phyloP scores from a whole-genome alignment of 371 early-diverging fungal species.

The Thermomucor indicae-seudaticae region DNA sequence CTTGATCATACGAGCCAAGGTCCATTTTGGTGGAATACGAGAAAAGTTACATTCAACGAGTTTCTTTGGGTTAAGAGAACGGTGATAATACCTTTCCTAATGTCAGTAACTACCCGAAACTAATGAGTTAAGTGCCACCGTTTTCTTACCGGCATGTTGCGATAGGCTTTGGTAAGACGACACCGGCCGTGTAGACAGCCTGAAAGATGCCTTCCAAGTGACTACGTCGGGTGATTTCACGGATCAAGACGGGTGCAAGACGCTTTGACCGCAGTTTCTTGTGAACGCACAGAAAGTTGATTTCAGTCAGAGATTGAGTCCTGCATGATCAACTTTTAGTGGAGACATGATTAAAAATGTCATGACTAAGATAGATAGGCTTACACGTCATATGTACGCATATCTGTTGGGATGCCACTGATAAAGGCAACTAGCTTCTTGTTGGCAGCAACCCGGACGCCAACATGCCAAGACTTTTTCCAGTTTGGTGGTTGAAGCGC shows the following conservation, averaged over 20 bases:
- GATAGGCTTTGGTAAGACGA: conserved; percentile 88
- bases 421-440: conserved; percentile 94
- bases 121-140: not conserved
- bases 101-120: not conserved
- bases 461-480: conserved; percentile 84
- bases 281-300: conserved; percentile 98
- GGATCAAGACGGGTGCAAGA: conserved; percentile 97
- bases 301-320: conserved; percentile 76
- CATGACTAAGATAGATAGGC: conserved; percentile 11
- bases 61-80: conserved; percentile 91
- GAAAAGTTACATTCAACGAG: conserved; percentile 92
- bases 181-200: conserved; percentile 98
- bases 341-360: not conserved
- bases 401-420: conserved; percentile 83
- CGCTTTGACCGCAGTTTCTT: conserved; percentile 94
- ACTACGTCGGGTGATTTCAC: conserved; percentile 95
- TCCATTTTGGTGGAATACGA: conserved; percentile 63
- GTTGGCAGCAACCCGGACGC: conserved; percentile 83
- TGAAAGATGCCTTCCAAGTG: conserved; percentile 95
- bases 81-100: conserved; percentile 82
- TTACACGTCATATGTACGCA: conserved; percentile 69
- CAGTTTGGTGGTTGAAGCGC: conserved; percentile 93
- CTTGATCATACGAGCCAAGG: conserved; percentile 73
- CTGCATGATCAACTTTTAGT: conserved; percentile 13
- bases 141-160: conserved; percentile 65